Base-by-base conservation (phyloP, 805 yeast species). In the Teunomyces pallodes region DNA sequence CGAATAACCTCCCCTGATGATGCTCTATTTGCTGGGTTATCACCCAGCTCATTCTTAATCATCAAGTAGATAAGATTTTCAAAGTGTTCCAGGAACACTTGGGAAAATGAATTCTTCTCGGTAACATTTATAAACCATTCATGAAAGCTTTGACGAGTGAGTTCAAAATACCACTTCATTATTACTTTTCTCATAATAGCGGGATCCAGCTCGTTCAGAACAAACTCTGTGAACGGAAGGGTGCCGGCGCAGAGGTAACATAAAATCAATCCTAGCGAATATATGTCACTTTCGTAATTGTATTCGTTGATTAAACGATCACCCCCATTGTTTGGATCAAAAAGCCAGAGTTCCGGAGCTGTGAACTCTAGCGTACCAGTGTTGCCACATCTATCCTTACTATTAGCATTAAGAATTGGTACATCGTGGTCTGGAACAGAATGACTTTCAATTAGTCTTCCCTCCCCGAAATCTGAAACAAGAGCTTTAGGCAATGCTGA, bases 391-490 rank as follows among this genome's bases (percentile, higher is more conserved):
- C 91, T 83, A 8, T 75, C 74, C 42, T 90, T 70, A 36, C 33
- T 30, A 16, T 20, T 38, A 6, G 30, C 41, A 7, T 38, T 38
- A 26, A 38, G 14, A n/a, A 38, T 38, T 12, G 24, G 41, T 13
- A 38, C 41, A 20, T 24, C 41, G 9, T 38, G n/a, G 7, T 46
- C 49, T 42, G 30, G 48, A 13, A 24, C 46, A 14, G 20, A 36
- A 17, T 62, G 66, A 50, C 69, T 81, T 10, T 92, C 90, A 46
- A 84, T 84, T 53, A 86, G 72, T 54, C 86, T 87, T 5, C 94
- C 87, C 63, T 90, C 97, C 3, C 97, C 97, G 63, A 90, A 86
- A 67, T 90, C 97, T 39, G 95, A 84, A 9, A 90, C 91, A 10
- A 89, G 72, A 1, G 88, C 80, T n/a, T 75, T 78, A 0, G 96